Evolutionary conservation across 768 basidiomycete genomes (phyloP).

Genomic region (Terana coerulea): DNA sequence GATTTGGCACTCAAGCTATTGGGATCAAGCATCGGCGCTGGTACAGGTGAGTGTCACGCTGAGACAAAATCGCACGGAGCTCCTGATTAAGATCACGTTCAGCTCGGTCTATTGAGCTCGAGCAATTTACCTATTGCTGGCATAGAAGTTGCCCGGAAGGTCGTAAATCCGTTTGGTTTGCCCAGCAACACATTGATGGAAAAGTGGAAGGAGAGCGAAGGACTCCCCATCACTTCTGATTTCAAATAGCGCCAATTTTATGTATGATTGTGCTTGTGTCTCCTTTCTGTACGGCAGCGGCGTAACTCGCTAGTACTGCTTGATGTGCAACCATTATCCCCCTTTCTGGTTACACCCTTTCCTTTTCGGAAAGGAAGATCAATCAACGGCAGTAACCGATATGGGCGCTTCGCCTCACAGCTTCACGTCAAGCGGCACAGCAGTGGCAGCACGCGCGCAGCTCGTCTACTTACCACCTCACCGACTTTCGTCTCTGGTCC

Average conservation of each 20-base stretch:
- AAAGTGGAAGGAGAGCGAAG: conserved; percentile 35
- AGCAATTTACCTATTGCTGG: conserved; percentile 34
- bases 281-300: too few species aligned
- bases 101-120: conserved; percentile 35
- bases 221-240: conserved; percentile 25
- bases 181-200: conserved; percentile 36
- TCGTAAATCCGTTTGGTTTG: conserved; percentile 37
- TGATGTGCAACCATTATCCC: too few species aligned
- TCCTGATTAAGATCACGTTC: neutral
- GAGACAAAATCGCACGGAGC: neutral
- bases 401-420: too few species aligned
- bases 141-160: conserved; percentile 37
- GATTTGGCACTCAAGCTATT: conserved; percentile 31
- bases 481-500: neutral
- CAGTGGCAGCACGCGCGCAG: too few species aligned
- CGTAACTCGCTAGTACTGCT: too few species aligned
- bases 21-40: conserved; percentile 47
- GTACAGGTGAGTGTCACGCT: conserved; percentile 30
- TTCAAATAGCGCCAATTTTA: conserved; percentile 8
- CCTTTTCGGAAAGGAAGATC: too few species aligned
- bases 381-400: too few species aligned
- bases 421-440: too few species aligned
- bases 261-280: too few species aligned
- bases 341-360: too few species aligned
- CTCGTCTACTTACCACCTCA: neutral